Evolutionary conservation across 345 rosid species (phyloP).

Genomic region (Eucalyptus globulus): DNA sequence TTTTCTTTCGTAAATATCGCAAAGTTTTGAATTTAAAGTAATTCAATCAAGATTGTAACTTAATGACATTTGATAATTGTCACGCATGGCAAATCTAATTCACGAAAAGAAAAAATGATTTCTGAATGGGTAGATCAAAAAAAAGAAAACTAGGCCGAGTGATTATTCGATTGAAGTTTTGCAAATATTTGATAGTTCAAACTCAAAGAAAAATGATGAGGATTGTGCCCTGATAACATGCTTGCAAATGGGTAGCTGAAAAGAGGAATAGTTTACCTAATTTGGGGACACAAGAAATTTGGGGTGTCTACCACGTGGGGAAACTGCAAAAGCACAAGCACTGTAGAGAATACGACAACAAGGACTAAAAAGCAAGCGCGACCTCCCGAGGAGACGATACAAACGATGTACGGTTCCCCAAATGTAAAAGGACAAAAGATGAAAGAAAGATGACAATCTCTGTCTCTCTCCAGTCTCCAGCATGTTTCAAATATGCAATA

Average conservation of each 20-base stretch:
- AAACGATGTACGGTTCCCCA: not conserved
- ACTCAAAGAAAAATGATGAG: not conserved
- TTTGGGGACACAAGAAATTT: not conserved
- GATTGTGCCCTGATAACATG: not conserved
- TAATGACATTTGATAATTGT: not conserved
- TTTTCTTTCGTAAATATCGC: rapidly evolving
- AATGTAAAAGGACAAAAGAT: not conserved
- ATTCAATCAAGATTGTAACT: not conserved
- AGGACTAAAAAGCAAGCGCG: not conserved
- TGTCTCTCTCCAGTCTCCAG: not conserved
- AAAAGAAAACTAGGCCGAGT: not conserved
- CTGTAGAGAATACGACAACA: not conserved
- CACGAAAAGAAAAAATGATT: not conserved
- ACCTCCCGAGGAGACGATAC: not conserved
- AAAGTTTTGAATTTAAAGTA: not conserved
- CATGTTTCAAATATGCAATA: not conserved
- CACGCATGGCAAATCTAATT: not conserved
- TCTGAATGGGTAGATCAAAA: not conserved
- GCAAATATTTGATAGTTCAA: not conserved
- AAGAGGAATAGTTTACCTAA: not conserved
- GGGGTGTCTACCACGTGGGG: not conserved
- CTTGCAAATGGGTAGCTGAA: not conserved
- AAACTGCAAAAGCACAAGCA: not conserved
- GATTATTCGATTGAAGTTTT: not conserved
- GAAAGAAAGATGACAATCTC: not conserved